Percentiles rank a stretch among this genome's conserved stretches.
Conservation (phyloP, 176 grass and related monocot species). For the Melocanna baccifera region DNA sequence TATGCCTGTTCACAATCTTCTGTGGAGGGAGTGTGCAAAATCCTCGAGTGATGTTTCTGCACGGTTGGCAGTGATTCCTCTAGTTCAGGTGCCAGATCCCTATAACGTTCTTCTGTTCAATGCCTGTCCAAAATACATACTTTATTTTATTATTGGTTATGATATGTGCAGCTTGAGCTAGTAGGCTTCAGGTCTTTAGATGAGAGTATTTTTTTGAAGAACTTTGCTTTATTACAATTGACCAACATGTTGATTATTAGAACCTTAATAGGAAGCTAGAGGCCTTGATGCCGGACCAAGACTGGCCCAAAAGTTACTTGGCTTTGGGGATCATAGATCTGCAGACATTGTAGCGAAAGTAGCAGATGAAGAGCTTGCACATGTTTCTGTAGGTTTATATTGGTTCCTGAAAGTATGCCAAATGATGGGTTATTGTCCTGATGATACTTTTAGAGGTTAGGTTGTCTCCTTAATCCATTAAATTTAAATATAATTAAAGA, state of each 20-base stretch:
- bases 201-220: neutral
- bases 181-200: neutral
- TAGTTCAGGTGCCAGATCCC: slow-evolving; percentile 64
- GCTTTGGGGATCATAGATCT: slow-evolving; percentile 73
- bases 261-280: slow-evolving; percentile 79
- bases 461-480: neutral
- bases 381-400: slow-evolving; percentile 75
- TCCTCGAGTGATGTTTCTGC: slow-evolving; percentile 80
- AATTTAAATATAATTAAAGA: neutral
- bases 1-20: slow-evolving; percentile 92
- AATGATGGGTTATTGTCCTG: slow-evolving; percentile 62
- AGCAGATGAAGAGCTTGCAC: slow-evolving; percentile 79
- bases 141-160: neutral
- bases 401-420: slow-evolving; percentile 82
- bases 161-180: neutral
- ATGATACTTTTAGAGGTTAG: slow-evolving; percentile 72
- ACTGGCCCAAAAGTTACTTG: slow-evolving; percentile 69
- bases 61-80: slow-evolving; percentile 81
- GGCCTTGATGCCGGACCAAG: slow-evolving; percentile 92
- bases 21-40: slow-evolving; percentile 89
- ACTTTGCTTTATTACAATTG: slow-evolving; percentile 1
- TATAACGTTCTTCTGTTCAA: neutral
- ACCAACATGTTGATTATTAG: slow-evolving; percentile 34
- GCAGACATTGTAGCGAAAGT: slow-evolving; percentile 73
- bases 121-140: neutral